These are phyloP conservation scores for Aspergillus sp. DNA, from an alignment of 2,329 filamentous ascomycete genomes.

Conservation along the genomic window DNA sequence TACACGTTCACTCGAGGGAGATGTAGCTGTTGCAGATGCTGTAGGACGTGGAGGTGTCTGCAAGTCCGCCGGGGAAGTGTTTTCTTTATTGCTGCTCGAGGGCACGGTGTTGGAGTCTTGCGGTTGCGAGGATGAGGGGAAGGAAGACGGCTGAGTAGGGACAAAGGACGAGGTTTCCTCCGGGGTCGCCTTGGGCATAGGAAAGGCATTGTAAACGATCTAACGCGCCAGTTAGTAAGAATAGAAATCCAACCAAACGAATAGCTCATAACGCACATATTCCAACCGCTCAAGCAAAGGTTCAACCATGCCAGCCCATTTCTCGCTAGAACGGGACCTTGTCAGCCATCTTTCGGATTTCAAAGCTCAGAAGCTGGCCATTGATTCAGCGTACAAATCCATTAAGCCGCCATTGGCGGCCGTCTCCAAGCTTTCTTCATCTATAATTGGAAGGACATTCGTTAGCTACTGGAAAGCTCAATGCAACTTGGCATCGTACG, in stretches of 20 bases:
- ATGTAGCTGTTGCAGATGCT: slow-evolving; percentile 30
- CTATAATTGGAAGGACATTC: slow-evolving; percentile 15
- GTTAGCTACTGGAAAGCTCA: slow-evolving; percentile 1
- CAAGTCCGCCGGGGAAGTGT: slow-evolving; percentile 21
- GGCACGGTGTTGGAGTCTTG: slow-evolving; percentile 23
- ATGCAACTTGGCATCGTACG: slow-evolving; percentile 3
- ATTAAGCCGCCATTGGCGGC: slow-evolving; percentile 56
- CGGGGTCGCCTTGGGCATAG: slow-evolving; percentile 57
- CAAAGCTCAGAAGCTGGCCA: not conserved
- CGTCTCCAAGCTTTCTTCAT: slow-evolving; percentile 51
- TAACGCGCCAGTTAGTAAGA: slow-evolving; percentile 30
- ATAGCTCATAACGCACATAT: slow-evolving; percentile 40
- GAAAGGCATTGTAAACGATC: slow-evolving; percentile 73
- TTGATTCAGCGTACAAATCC: slow-evolving; percentile 46
- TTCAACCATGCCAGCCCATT: slow-evolving; percentile 65
- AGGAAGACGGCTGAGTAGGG: slow-evolving; percentile 22
- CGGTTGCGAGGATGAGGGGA: slow-evolving; percentile 17
- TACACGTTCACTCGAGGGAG: slow-evolving; percentile 36
- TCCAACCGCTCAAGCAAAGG: slow-evolving; percentile 65
- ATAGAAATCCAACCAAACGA: too few species aligned
- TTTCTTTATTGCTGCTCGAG: slow-evolving; percentile 36
- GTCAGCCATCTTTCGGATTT: slow-evolving; percentile 25
- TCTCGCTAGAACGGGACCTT: slow-evolving; percentile 46
- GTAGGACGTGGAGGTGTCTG: slow-evolving; percentile 33
- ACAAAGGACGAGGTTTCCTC: slow-evolving; percentile 25